These are phyloP conservation scores for Penicillium oxalicum DNA, from an alignment of 2,329 filamentous ascomycete species.

Conservation along the genomic window DNA sequence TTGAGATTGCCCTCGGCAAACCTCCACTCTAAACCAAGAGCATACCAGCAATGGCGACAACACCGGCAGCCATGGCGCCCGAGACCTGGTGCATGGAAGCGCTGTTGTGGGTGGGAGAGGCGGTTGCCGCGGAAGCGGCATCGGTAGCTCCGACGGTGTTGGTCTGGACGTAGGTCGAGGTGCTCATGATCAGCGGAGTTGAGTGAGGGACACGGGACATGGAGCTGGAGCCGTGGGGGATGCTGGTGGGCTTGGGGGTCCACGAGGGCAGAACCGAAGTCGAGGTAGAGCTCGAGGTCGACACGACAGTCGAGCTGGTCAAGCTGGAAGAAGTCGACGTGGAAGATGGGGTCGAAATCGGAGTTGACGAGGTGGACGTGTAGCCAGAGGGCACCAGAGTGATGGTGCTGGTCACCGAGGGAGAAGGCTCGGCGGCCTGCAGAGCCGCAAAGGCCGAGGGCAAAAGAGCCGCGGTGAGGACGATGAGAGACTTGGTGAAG, in stretches of 20 bases:
- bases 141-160: constrained; percentile 1
- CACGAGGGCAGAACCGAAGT: constrained; percentile 17
- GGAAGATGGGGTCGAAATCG: constrained; percentile 6
- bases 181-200: constrained; percentile 16
- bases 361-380: constrained; percentile 13
- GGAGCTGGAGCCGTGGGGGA: constrained; percentile 9
- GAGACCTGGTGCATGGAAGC: constrained; percentile 21
- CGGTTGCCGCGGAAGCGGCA: constrained; percentile 3
- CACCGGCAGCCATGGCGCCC: constrained; percentile 27
- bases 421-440: constrained; percentile 10
- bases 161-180: constrained; percentile 6
- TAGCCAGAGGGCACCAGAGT: constrained; percentile 23
- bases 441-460: constrained; percentile 26
- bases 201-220: constrained; percentile 13
- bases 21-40: constrained; percentile 25
- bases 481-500: constrained; percentile 29
- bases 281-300: constrained; percentile 7
- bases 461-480: constrained; percentile 24
- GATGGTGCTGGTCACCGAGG: constrained; percentile 21
- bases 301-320: constrained; percentile 6
- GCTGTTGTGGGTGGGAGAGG: constrained; percentile 16
- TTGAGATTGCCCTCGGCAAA: no score
- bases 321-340: constrained; percentile 9
- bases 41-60: constrained; percentile 27
- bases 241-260: constrained; percentile 10